phyloP scores from a whole-genome alignment of 192 early-diverging fungal genomes.

The Umbelopsis sp. region DNA sequence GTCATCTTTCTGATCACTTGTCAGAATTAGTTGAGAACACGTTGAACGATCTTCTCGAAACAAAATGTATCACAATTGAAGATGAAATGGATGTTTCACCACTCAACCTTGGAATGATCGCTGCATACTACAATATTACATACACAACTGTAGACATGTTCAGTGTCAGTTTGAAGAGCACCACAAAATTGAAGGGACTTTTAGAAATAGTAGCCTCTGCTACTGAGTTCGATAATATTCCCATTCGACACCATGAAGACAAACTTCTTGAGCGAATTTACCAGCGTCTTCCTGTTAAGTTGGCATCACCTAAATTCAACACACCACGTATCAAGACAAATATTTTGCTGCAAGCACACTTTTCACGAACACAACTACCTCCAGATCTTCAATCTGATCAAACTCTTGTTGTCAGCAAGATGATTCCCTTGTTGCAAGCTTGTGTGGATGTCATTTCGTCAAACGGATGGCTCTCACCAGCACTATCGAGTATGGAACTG shows the following conservation, averaged over 20 bases:
- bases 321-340: slow-evolving; percentile 91
- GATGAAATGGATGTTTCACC: slow-evolving; percentile 70
- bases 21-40: slow-evolving; percentile 79
- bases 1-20: slow-evolving; percentile 73
- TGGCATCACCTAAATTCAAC: slow-evolving; percentile 63
- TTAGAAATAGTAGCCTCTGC: slow-evolving; percentile 81
- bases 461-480: slow-evolving; percentile 46
- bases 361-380: slow-evolving; percentile 79
- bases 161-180: slow-evolving; percentile 54
- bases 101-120: slow-evolving; percentile 80
- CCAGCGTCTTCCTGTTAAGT: slow-evolving; percentile 65
- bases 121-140: slow-evolving; percentile 91
- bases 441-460: slow-evolving; percentile 19
- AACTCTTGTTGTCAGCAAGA: slow-evolving; percentile 87
- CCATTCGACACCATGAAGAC: slow-evolving; percentile 96
- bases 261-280: slow-evolving; percentile 84
- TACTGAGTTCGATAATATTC: slow-evolving; percentile 88
- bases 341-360: slow-evolving; percentile 87
- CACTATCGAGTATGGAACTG: slow-evolving; percentile 94
- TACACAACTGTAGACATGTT: slow-evolving; percentile 79
- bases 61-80: slow-evolving; percentile 73
- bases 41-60: slow-evolving; percentile 65
- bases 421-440: slow-evolving; percentile 84
- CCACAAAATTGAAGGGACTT: slow-evolving; percentile 59
- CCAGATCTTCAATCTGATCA: slow-evolving; percentile 93